Evolutionary conservation across 257 asterid species (phyloP).

Genomic region (Nicotiana knightiana): DNA sequence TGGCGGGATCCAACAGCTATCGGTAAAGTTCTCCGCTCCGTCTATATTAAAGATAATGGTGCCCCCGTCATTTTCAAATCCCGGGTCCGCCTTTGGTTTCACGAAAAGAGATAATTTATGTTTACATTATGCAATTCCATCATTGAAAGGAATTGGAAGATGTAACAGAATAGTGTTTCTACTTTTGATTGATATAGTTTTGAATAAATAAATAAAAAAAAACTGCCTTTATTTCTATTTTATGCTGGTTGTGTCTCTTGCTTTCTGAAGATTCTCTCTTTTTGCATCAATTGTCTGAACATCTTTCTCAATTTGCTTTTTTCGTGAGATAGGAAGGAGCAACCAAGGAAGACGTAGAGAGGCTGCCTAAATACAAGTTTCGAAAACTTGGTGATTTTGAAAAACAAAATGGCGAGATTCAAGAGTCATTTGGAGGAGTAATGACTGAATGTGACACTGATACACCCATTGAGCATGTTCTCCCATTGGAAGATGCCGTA

Average conservation of each 20-base stretch:
- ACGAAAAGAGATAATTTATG: background rate
- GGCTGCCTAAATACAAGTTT: slow-evolving; percentile 74
- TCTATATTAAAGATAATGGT: no score
- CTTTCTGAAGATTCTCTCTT: background rate
- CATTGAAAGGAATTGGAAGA: background rate
- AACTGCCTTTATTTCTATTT: background rate
- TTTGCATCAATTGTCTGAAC: background rate
- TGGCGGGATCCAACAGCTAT: no score
- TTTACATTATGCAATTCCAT: background rate
- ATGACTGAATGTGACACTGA: slow-evolving; percentile 79
- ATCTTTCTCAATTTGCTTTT: slow-evolving; percentile 1
- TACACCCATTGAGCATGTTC: slow-evolving; percentile 70
- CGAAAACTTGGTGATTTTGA: slow-evolving; percentile 87
- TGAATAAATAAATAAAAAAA: no score
- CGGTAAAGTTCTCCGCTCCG: no score
- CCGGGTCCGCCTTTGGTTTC: background rate
- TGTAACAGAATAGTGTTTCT: background rate
- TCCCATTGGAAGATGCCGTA: slow-evolving; percentile 91
- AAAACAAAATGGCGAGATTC: slow-evolving; percentile 85
- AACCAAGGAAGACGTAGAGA: slow-evolving; percentile 88
- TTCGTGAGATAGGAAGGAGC: slow-evolving; percentile 85
- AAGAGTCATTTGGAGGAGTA: slow-evolving; percentile 92
- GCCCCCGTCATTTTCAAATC: no score
- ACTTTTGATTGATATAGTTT: background rate
- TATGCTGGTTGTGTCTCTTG: background rate